Base-by-base conservation (phyloP, 2,329 filamentous ascomycete species). In the Cryphonectria parasitica region DNA sequence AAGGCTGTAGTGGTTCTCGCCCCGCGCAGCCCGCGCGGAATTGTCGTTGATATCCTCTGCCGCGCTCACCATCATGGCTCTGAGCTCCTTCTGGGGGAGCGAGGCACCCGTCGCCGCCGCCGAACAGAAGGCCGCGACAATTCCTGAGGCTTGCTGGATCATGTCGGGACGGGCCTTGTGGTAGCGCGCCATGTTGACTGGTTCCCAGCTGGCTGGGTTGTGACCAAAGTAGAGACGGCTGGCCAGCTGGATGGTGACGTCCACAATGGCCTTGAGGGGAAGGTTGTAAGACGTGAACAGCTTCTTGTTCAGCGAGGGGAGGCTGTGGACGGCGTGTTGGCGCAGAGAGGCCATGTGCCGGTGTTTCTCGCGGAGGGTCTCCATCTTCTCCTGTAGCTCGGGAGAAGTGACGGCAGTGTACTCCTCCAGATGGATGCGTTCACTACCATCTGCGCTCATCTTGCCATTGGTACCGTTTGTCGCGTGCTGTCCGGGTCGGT, bases 81-180 rank as follows among this genome's bases (percentile, higher is more conserved):
- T 28, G 13, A 64, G 43, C 4, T 64, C 43, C 13, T 43, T 10
- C 7, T 52, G n/a, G 25, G 39, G 17, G 28, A n/a, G 25, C 10
- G 31, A 43, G 28, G 41, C 43, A 5, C 8, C 36, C 17, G 17
- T 11, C 45, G 19, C 17, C 5, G 69, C 74, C 1, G 72, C 64
- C 25, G 60, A 60, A 63, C 75, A 76, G 67, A 76, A 76, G 8
- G 58, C 58, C 7, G 68, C 68, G 3, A 75, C 73, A 7, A 68
- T 39, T 15, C 64, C 65, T 10, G 69, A 72, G 22, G 68, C 71
- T 15, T 74, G 70, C 61, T 76, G 74, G 19, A 75, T 70, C 31
- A 75, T 71, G 54, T 75, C 75, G 15, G 73, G 72, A 3, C 74
- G 73, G 39, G 74, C 74, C 43, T 70, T 71, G 70, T 76, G 75